phyloP scores from a whole-genome alignment of 257 asterid species.

The Euphrasia confusa region DNA sequence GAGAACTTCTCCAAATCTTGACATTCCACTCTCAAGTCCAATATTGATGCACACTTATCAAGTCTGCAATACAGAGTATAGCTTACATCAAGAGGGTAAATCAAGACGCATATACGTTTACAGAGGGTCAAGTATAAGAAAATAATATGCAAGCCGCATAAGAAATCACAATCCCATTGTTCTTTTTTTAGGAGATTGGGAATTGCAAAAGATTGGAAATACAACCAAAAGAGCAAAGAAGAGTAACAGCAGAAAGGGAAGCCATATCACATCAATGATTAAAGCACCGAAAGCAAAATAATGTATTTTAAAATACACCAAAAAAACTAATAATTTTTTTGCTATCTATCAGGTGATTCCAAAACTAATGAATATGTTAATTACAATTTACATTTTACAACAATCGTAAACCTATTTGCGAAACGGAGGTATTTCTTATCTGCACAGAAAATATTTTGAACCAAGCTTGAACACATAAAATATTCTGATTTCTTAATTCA shows the following conservation, averaged over 20 bases:
- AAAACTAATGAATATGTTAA: not conserved
- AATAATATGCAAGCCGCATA: not conserved
- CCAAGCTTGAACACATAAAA: no score
- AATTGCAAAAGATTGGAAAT: not conserved
- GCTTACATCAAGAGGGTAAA: conserved; percentile 14
- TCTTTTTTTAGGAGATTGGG: not conserved
- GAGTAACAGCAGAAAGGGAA: no score
- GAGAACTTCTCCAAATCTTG: conserved; percentile 86
- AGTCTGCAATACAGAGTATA: conserved; percentile 41
- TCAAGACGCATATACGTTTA: conserved; percentile 3
- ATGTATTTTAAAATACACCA: not conserved
- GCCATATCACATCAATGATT: no score
- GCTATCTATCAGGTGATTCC: not conserved
- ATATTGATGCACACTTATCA: conserved; percentile 66
- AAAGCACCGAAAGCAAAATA: no score
- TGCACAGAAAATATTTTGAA: no score
- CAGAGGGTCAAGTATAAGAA: not conserved
- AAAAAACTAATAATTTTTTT: not conserved
- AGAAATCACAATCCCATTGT: not conserved
- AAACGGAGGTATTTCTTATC: no score
- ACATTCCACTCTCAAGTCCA: conserved; percentile 64
- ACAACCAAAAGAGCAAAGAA: no score
- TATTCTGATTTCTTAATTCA: not conserved
- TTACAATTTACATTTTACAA: not conserved
- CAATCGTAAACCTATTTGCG: not conserved